Base-by-base conservation (phyloP, 148 eudicot genomes). In the Fagopyrum esculentum region DNA sequence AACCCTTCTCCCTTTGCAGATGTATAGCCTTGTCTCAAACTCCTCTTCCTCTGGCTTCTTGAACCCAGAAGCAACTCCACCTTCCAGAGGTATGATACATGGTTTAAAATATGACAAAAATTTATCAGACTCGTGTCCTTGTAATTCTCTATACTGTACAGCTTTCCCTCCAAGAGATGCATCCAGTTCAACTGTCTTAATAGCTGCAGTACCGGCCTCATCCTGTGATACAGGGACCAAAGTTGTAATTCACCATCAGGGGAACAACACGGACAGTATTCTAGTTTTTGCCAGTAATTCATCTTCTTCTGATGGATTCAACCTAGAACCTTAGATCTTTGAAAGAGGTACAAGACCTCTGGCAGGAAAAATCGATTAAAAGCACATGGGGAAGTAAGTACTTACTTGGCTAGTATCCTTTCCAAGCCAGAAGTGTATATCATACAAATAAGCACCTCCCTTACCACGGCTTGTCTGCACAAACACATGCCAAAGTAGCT, bases 341-440 rank as follows among this genome's bases (percentile, higher is more conserved):
- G 40, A 35, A 35, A 35, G 40, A 35, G 40, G 40, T 35, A 35
- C 40, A 35, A 35, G 40, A 35, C 40, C 1, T 35, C 40, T 35
- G 40, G 40, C 40, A 17, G n/a, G 59, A 52, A 78, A 47, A 72
- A 70, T 15, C 51, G 71, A 75, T 56, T 40, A 35, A 35, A 35
- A 70, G 64, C 9, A n/a, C 51, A 71, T 9, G 51, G 71, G 40
- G 45, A 55, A 80, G 70, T 22, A 54, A 63, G 52, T 72, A 49
- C 76, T 52, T 83, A 90, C 99, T 93, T 96, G 99, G 84, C 97
- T 96, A 57, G 98, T 96, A 85, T 96, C 98, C 83, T 92, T 96
- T 69, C 99, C 99, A 55, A 96, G 94, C 99, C 99, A 96, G 82
- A 90, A 96, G 86, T 96, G 98, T 77, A 92, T 90, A 85, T 96